Evolutionary conservation across 805 yeast species (phyloP), one percentile per base, ranked within the genome.

Genomic region (Spathaspora boniae): DNA sequence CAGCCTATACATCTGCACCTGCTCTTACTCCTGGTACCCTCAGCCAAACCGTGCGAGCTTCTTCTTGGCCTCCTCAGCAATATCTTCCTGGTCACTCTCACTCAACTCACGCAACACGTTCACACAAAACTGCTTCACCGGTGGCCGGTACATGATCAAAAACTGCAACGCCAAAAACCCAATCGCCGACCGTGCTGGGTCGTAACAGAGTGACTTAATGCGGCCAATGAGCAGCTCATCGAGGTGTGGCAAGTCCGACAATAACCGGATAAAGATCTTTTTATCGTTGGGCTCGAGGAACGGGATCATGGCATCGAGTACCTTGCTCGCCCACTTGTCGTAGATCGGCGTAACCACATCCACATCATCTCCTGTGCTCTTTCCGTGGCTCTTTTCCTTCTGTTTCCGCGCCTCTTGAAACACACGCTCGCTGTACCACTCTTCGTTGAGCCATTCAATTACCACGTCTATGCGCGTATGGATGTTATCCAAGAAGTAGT

Each of bases 371-470:
- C 15, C 6, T 3, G 11, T 5, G 5, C 15, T 11, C 12, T 38
- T 29, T 6, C 38, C 42, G 15, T 39, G 39, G 22, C 46, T 51
- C 19, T 51, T 39, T 24, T 50, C 53, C 15, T 42, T 33, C 3
- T 42, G 36, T 40, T 40, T 22, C 52, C 41, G 45, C 41, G 45
- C 63, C 41, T 66, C 70, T 39, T 58, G 59, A 32, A 51, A 48
- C 3, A 73, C 72, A 38, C 51, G 62, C 50, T 81, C 85, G 32
- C 76, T 67, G 60, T 77, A 80, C 94, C 96, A 93, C 57, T 93
- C 98, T 60, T 93, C 98, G 50, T 84, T 89, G 37, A 93, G 63
- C 99, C 99, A 93, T 43, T 84, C 88, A 25, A 91, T 78, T 14
- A 87, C 79, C 23, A 82, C 60, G 40, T 86, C 94, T 9, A 89